Evolutionary conservation across 352 stramenopile genomes (phyloP), one percentile per base, ranked within the genome.

Genomic region (Phytophthora ramorum): DNA sequence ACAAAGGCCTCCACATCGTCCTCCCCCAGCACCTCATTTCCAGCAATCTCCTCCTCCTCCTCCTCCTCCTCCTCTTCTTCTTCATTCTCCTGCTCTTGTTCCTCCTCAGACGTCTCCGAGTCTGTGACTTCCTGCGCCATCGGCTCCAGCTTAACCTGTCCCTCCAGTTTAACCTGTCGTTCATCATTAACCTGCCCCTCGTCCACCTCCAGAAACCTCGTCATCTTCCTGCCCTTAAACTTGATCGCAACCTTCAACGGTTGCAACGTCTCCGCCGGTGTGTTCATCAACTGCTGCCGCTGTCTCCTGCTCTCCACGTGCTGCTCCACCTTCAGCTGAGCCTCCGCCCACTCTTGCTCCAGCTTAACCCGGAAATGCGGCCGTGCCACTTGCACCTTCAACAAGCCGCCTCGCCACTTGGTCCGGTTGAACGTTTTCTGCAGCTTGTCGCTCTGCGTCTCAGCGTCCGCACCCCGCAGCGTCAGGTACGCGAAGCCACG

Each of bases 351-450:
- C 63, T 92, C 83, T 14, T 56, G 40, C 53, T 71, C 55, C 38
- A 92, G 58, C 16, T 80, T 71, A 32, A 63, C 46, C 34, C 75
- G 26, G 50, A 76, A 95, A 54, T 89, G 76, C 10, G 74, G 75
- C 46, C 75, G 74, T 1, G 86, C 86, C n/a, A 45, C 17, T 52
- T 91, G 81, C 49, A 95, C 79, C 26, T 76, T 75, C 13, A 95
- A 67, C 47, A 90, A 50, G 7, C 55, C 73, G 12, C 83, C 81
- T 10, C 81, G 73, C 86, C 86, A 95, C 60, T 95, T 95, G 14
- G 82, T 92, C 12, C 76, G 73, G 66, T 95, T 40, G 57, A 85
- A 95, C 6, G 81, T 87, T 61, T 89, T 85, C 28, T 78, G 69
- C 53, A 92, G 68, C 40, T 78, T 63, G 20, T 79, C 73, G 26